Base-by-base conservation (phyloP, 2,329 filamentous ascomycete species). In the Stylonectria norvegica region DNA sequence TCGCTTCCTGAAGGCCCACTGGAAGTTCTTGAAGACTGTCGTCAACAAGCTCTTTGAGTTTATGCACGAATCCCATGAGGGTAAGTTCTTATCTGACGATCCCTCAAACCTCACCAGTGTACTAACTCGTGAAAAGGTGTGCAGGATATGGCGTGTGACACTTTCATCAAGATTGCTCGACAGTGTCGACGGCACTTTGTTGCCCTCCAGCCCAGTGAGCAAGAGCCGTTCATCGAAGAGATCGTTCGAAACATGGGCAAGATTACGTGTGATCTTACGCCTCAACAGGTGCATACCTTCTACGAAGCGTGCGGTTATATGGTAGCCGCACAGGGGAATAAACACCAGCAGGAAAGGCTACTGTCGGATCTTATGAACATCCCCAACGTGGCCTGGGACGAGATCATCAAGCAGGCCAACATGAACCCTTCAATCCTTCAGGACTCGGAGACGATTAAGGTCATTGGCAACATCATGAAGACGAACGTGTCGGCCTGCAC, bases 401-500 rank as follows among this genome's bases (percentile, higher is more conserved):
- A 85, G 58, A 96, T 98, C 57, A 98, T 98, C 61, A 80, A 81
- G 54, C 80, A 86, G 60, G 93, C 93, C 17, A 93, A 88, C 39
- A 76, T 85, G 46, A 84, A 96, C 61, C 89, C 93, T 0, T 77
- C 82, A 16, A 89, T 93, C 52, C 75, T 98, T 10, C 89, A 97
- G 64, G 89, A 97, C 59, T 75, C 83, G 9, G 90, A 98, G 55
- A 95, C 90, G 1, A 97, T 98, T 71, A 98, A 98, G 73, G 84
- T 98, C 53, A 90, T 98, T 48, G 93, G 93, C 52, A 98, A 98
- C 68, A 96, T 98, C 62, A 98, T 98, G 93, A 98, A 98, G 78
- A 98, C 93, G 1, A 98, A 98, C 57, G 93, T 98, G 4, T 91
- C 94, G n/a, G 93, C 93, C 23, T 98, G 93, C 66, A 88, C 87